Percentiles rank a stretch among this genome's conserved stretches.
These are phyloP conservation scores for Brassica nigra DNA, from an alignment of 345 rosid genomes.

Conservation along the genomic window DNA sequence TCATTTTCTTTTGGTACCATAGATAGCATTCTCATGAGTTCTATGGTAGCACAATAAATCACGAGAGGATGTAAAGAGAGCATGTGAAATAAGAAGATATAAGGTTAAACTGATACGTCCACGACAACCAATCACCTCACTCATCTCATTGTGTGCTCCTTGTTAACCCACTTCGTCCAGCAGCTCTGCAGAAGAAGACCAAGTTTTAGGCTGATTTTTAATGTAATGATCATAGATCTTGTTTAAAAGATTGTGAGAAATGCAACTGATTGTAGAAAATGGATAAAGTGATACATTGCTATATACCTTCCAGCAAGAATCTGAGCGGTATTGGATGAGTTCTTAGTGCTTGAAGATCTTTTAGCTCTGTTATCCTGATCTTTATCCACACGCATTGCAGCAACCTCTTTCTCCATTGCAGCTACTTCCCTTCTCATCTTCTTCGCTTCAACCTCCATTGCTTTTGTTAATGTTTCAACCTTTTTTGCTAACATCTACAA, in stretches of 20 bases:
- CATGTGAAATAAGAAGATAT: slow-evolving; percentile 24
- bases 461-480: slow-evolving; percentile 92
- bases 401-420: slow-evolving; percentile 97
- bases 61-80: slow-evolving; percentile 29
- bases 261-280: not conserved
- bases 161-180: slow-evolving; percentile 68
- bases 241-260: not conserved
- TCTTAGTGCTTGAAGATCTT: slow-evolving; percentile 63
- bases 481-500: slow-evolving; percentile 86
- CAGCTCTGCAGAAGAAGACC: slow-evolving; percentile 26
- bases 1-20: not conserved
- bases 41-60: slow-evolving; percentile 26
- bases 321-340: slow-evolving; percentile 71
- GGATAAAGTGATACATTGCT: not conserved
- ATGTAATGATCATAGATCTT: not conserved
- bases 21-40: slow-evolving; percentile 21
- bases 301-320: slow-evolving; percentile 84
- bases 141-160: slow-evolving; percentile 59
- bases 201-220: not conserved
- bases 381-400: slow-evolving; percentile 93
- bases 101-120: slow-evolving; percentile 23
- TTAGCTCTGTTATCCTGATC: slow-evolving; percentile 85
- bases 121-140: slow-evolving; percentile 10
- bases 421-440: slow-evolving; percentile 99
- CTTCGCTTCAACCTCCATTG: slow-evolving; percentile 99